Percentiles rank a stretch among this genome's conserved stretches.
phyloP scores from a whole-genome alignment of 805 yeast species.

The Saturnispora sekii region DNA sequence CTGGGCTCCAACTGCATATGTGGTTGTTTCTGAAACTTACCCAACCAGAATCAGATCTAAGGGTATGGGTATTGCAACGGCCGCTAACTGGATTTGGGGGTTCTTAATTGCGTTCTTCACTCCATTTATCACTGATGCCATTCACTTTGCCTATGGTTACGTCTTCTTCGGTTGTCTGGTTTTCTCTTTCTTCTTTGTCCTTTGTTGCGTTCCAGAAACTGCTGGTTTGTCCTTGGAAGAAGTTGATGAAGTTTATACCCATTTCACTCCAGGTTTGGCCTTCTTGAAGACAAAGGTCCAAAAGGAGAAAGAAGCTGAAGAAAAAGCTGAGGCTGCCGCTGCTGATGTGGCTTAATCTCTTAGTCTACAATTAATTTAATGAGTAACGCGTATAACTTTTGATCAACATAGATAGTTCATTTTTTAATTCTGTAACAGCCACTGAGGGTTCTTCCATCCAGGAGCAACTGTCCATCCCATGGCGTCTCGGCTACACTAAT shows the following conservation, averaged over 20 bases:
- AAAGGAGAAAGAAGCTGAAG: conserved; percentile 6
- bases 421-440: too few species aligned
- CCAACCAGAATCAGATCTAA: conserved; percentile 56
- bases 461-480: too few species aligned
- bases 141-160: conserved; percentile 48
- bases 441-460: too few species aligned
- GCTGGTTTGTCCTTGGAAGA: conserved; percentile 49
- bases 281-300: conserved; percentile 18
- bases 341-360: conserved; percentile 1
- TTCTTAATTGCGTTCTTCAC: conserved; percentile 49
- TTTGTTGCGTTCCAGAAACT: conserved; percentile 44
- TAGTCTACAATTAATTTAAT: too few species aligned
- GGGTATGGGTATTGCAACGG: conserved; percentile 56
- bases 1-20: conserved; percentile 68
- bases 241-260: conserved; percentile 40
- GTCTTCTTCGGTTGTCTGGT: conserved; percentile 47
- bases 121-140: conserved; percentile 44
- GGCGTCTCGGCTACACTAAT: too few species aligned
- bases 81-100: conserved; percentile 58
- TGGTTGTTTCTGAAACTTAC: conserved; percentile 57
- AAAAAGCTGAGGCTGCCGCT: background rate
- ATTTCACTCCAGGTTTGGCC: conserved; percentile 28
- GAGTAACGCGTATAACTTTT: too few species aligned
- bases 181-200: conserved; percentile 45
- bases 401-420: too few species aligned